phyloP scores from a whole-genome alignment of 2,329 filamentous ascomycete genomes.

The Neofusicoccum cordaticola region DNA sequence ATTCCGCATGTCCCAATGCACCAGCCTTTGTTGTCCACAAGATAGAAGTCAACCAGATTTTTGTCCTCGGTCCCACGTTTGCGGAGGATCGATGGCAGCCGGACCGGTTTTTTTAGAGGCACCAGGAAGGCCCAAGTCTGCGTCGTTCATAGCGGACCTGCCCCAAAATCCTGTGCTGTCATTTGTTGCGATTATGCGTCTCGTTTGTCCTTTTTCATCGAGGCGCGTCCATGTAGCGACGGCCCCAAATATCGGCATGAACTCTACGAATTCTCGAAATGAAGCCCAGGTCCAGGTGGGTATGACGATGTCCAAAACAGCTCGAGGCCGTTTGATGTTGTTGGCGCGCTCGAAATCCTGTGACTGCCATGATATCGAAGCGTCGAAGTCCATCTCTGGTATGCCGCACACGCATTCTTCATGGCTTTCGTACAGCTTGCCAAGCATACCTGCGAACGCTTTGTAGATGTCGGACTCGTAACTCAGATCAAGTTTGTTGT shows the following conservation, averaged over 20 bases:
- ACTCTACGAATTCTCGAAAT: too few relatives aligned
- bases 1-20: not conserved
- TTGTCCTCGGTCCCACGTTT: not conserved
- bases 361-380: too few relatives aligned
- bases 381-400: too few relatives aligned
- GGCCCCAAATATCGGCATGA: not conserved
- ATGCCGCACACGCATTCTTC: too few relatives aligned
- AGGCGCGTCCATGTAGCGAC: not conserved
- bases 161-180: not conserved
- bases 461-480: too few relatives aligned
- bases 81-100: not conserved
- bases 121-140: not conserved
- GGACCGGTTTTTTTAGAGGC: not conserved
- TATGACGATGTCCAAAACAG: not conserved
- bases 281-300: not conserved
- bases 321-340: not conserved
- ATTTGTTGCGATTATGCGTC: not conserved
- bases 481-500: too few relatives aligned
- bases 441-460: too few relatives aligned
- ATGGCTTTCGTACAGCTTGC: too few relatives aligned
- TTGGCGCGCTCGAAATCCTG: too few relatives aligned
- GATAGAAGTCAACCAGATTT: not conserved
- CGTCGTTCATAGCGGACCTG: not conserved
- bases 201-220: not conserved
- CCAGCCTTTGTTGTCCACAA: not conserved